A percentile compares a stretch with the other conserved stretches of the same genome.
phyloP scores from a whole-genome alignment of 2,329 filamentous ascomycete genomes.

The Chalara sp. region DNA sequence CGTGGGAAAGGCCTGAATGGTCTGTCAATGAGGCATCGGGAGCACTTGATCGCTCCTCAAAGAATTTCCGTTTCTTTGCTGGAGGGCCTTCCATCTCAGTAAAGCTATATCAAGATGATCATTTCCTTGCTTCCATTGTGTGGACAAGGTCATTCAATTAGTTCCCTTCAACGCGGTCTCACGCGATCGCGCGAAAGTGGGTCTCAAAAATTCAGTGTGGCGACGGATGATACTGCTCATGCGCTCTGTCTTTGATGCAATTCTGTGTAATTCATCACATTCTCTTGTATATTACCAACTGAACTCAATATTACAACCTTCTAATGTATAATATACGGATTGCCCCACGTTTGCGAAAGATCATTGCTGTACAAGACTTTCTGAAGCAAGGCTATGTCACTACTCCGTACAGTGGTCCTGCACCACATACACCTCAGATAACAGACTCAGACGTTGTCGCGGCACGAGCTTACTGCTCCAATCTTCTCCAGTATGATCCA shows the following conservation, averaged over 20 bases:
- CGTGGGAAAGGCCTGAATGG: conserved; percentile 15
- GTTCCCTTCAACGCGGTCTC: too few species aligned
- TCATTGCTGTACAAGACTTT: conserved; percentile 4
- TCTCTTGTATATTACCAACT: too few species aligned
- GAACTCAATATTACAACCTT: too few species aligned
- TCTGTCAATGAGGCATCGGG: conserved; percentile 15
- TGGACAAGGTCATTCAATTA: too few species aligned
- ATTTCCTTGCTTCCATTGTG: too few species aligned
- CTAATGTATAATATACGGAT: conserved; percentile 21
- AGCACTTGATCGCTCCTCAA: conserved; percentile 28
- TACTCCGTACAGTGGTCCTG: conserved; percentile 25
- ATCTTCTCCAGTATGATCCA: conserved; percentile 25
- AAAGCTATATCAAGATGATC: conserved; percentile 11
- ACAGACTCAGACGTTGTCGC: conserved; percentile 26
- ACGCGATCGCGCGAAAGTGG: too few species aligned
- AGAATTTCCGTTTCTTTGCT: conserved; percentile 40
- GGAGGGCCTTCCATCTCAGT: conserved; percentile 36
- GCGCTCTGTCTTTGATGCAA: too few species aligned
- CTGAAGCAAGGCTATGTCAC: conserved; percentile 23
- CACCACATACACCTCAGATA: conserved; percentile 23
- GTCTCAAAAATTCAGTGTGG: too few species aligned
- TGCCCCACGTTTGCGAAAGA: conserved; percentile 17
- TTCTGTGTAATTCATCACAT: too few species aligned
- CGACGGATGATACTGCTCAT: too few species aligned
- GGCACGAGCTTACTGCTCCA: conserved; percentile 28